Evolutionary conservation across 345 rosid species (phyloP), one percentile per base, ranked within the genome.

Genomic region (Citrus inodora): DNA sequence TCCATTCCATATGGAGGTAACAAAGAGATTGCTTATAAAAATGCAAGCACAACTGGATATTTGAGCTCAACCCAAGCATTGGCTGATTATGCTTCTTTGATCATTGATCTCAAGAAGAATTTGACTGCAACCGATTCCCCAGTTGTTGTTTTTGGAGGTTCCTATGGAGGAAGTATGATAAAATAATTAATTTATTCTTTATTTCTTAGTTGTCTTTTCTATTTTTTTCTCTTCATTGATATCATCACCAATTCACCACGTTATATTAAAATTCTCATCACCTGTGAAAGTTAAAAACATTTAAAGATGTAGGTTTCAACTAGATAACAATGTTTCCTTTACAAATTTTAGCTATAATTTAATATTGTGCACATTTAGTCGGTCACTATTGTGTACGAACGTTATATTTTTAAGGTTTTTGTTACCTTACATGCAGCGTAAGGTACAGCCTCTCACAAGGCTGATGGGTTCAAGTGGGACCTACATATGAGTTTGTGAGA

Each of bases 121-220:
- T 40, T 89, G 79, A 78, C 90, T 1, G 89, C 93, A 16, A 73
- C 28, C 22, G 89, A 86, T 30, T 89, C 93, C 76, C 95, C 93
- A 22, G 91, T 91, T n/a, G 84, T 91, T 69, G 88, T 85, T n/a
- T 81, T 88, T 10, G 92, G 93, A 27, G 95, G 95, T 51, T 91
- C 95, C 79, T 91, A 89, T 8, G 95, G 95, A 16, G 95, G 93
- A 86, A 91, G 92, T 91, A 85, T 51, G 85, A 22, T 21, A 4
- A 11, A 40, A 17, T 60, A 16, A 7, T 9, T 73, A 14, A 35
- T 46, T 6, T 40, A 40, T 56, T 14, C 1, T 35, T 10, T 5
- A 62, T 11, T 8, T 37, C 22, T 48, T 28, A 11, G 17, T 28
- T 7, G 11, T 28, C 13, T 25, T 71, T 21, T 2, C 1, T 22